Conservation (phyloP, 1,284 basidiomycete species). For the Kwoniella shivajii region DNA sequence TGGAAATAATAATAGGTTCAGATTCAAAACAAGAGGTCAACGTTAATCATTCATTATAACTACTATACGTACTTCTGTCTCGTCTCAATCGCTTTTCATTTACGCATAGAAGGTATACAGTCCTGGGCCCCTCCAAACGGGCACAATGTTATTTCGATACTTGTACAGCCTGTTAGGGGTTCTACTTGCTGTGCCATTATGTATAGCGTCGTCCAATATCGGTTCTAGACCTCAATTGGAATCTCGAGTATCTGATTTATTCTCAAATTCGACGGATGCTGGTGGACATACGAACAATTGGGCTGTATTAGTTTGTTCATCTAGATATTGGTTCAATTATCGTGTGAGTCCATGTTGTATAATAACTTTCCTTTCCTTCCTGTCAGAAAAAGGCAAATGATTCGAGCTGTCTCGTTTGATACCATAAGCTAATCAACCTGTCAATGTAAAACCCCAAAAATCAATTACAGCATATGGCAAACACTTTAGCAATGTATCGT, state of each 20-base stretch:
- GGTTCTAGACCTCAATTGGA: slow-evolving; percentile 21
- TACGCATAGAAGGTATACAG: too few species aligned
- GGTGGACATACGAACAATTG: slow-evolving; percentile 88
- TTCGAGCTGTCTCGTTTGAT: not conserved
- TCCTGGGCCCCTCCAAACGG: too few species aligned
- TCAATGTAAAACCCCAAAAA: not conserved
- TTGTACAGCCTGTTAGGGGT: not conserved
- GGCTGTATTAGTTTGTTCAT: slow-evolving; percentile 94
- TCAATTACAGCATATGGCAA: slow-evolving; percentile 83
- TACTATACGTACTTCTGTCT: too few species aligned
- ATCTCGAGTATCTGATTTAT: slow-evolving; percentile 25
- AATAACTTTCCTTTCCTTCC: not conserved
- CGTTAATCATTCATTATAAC: too few species aligned
- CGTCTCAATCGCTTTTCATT: too few species aligned
- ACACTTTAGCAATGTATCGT: slow-evolving; percentile 97
- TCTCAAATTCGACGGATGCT: slow-evolving; percentile 17
- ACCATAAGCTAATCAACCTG: not conserved
- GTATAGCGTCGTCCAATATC: not conserved
- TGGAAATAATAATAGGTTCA: too few species aligned
- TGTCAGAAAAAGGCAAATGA: not conserved
- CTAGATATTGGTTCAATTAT: slow-evolving; percentile 98
- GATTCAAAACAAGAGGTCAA: too few species aligned
- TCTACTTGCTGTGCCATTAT: not conserved
- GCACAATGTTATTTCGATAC: slow-evolving; percentile 5
- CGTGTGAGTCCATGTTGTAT: slow-evolving; percentile 63